Percentiles rank a stretch among this genome's conserved stretches.
Evolutionary conservation across 2,329 filamentous ascomycete genomes (phyloP).

Genomic region (Aspergillus flavus): DNA sequence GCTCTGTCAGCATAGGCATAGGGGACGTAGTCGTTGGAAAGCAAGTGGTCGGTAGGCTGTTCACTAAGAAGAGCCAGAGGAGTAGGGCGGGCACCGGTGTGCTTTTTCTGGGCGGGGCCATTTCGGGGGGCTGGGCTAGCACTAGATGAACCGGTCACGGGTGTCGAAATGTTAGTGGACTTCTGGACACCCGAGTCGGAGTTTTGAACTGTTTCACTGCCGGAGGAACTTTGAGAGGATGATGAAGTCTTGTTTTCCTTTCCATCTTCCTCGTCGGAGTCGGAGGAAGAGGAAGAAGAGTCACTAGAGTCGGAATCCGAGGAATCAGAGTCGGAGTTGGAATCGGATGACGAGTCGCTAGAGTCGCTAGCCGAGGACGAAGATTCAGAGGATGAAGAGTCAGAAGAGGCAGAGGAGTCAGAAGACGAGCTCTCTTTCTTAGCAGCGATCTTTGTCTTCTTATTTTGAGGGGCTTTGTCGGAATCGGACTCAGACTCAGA

Average conservation of each 20-base stretch:
- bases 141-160: conserved; percentile 52
- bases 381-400: conserved; percentile 34
- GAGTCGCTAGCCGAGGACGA: conserved; percentile 33
- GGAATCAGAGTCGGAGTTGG: conserved; percentile 21
- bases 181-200: conserved; percentile 29
- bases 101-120: conserved; percentile 37
- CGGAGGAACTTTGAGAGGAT: conserved; percentile 24
- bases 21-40: conserved; percentile 78
- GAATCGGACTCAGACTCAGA: conserved; percentile 39
- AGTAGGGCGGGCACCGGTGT: conserved; percentile 61
- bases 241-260: conserved; percentile 18
- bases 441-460: conserved; percentile 54
- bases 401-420: conserved; percentile 26
- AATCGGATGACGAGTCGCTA: conserved; percentile 22
- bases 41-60: conserved; percentile 65
- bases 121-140: conserved; percentile 49
- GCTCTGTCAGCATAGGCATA: conserved; percentile 90
- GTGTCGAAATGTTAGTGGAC: conserved; percentile 23
- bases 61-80: conserved; percentile 76
- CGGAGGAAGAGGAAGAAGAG: conserved; percentile 21
- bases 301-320: conserved; percentile 24
- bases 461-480: conserved; percentile 51
- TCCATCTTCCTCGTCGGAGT: conserved; percentile 26
- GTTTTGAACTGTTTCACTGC: conserved; percentile 36
- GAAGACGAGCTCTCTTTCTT: conserved; percentile 39